Evolutionary conservation across 257 asterid species (phyloP).

Genomic region (Gentiana straminea): DNA sequence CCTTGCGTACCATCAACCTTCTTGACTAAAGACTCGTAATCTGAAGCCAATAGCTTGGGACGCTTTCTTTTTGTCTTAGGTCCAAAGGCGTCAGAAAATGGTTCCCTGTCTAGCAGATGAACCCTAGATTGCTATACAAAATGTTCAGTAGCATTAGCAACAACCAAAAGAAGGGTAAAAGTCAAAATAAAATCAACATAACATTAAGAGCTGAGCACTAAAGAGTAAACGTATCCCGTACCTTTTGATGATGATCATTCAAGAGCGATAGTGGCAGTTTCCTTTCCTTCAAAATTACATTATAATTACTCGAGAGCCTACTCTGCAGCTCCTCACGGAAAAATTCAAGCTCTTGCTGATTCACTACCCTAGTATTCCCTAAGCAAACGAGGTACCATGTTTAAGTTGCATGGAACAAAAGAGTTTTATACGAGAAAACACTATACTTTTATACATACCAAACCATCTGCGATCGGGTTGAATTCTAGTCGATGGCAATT

Average conservation of each 20-base stretch:
- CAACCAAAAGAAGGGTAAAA: background rate
- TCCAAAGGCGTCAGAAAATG: slow-evolving; percentile 88
- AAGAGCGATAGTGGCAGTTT: slow-evolving; percentile 85
- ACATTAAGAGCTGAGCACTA: too few species aligned
- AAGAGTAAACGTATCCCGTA: slow-evolving; percentile 5
- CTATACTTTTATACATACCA: slow-evolving; percentile 30
- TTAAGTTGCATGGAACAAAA: background rate
- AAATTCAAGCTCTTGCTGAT: slow-evolving; percentile 74
- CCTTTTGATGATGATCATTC: slow-evolving; percentile 84
- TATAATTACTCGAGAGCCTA: slow-evolving; percentile 76
- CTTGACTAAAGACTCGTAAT: slow-evolving; percentile 61
- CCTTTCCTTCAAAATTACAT: slow-evolving; percentile 78
- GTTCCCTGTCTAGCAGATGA: slow-evolving; percentile 85
- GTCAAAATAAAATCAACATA: background rate
- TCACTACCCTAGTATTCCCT: slow-evolving; percentile 83
- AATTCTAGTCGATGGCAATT: slow-evolving; percentile 81
- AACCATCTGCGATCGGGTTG: slow-evolving; percentile 95
- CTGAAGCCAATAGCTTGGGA: slow-evolving; percentile 60
- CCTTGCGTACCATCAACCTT: slow-evolving; percentile 94
- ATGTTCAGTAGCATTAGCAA: slow-evolving; percentile 5
- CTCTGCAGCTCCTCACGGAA: slow-evolving; percentile 74
- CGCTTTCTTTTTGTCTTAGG: slow-evolving; percentile 80
- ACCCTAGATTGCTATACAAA: slow-evolving; percentile 73
- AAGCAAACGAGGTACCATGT: slow-evolving; percentile 6
- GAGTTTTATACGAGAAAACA: background rate